Evolutionary conservation across 495 filamentous ascomycete species (phyloP), one percentile per base, ranked within the genome.

Genomic region (Lineolata rhizophorae): DNA sequence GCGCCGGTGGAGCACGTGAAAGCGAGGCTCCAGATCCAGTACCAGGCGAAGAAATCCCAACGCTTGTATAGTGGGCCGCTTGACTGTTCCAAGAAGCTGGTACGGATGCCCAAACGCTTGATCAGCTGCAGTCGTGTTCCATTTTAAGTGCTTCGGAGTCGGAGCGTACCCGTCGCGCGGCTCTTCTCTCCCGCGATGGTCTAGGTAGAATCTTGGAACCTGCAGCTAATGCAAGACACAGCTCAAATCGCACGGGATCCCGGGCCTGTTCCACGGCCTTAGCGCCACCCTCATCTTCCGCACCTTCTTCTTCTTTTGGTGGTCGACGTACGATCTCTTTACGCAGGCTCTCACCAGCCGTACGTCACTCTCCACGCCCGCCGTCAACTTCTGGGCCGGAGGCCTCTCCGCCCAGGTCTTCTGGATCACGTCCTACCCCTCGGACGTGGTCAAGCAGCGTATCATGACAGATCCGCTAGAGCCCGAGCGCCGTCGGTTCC

Each of bases 1-100:
- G 82, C 82, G 9, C 87, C 87, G 1, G 76, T 97, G 12, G 87
- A 97, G 53, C 87, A 97, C 48, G 59, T 97, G 50, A 97, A 97
- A 54, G 82, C 87, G 5, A 65, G 87, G 6, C 55, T 97, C 31
- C 87, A 97, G 55, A 71, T 91, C 27, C 87, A 97, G 48, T 97
- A 97, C 46, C 53, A 72, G 5, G 72, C 69, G 0, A 56, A 65
- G 29, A 90, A 85, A 53, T 54, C 60, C 9, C 58, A 79, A 45
- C 58, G 82, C 20, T 49, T 80, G 42, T 94, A 94, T 54, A 64
- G 59, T 27, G 87, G 87, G 1, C 87, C 87, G 0, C 62, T 94
- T 26, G 84, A 94, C 47, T 90, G 79, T 45, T 40, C 68, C 18
- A 53, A 50, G 33, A 83, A 80, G 52, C 69, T 92, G 24, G 66